phyloP scores from a whole-genome alignment of 495 filamentous ascomycete genomes.

The Bryoglossum gracile region DNA sequence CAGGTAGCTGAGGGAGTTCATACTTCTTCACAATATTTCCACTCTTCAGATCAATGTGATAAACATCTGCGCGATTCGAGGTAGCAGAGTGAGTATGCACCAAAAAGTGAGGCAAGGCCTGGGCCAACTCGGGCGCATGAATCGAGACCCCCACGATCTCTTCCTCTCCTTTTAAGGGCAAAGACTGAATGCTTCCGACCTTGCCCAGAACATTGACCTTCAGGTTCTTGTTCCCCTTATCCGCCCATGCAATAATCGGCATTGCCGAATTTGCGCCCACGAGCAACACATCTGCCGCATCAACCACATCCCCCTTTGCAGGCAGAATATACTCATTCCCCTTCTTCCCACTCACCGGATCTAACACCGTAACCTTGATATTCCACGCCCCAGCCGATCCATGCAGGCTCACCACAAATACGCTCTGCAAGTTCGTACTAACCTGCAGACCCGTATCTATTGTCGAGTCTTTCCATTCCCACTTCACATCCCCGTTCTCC shows the following conservation, averaged over 20 bases:
- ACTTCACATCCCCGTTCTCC: conserved; percentile 63
- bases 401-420: conserved; percentile 73
- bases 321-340: conserved; percentile 57
- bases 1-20: conserved; percentile 58
- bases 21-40: conserved; percentile 64
- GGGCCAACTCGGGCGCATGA: conserved; percentile 62
- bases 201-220: conserved; percentile 82
- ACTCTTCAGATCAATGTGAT: conserved; percentile 67
- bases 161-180: conserved; percentile 38
- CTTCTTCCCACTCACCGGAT: conserved; percentile 61
- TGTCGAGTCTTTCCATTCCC: conserved; percentile 65
- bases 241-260: conserved; percentile 77
- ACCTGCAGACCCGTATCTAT: conserved; percentile 70
- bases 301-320: conserved; percentile 64
- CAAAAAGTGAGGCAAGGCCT: conserved; percentile 70
- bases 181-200: conserved; percentile 37
- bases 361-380: conserved; percentile 65
- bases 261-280: conserved; percentile 78
- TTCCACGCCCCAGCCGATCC: conserved; percentile 57
- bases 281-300: conserved; percentile 61
- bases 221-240: conserved; percentile 56
- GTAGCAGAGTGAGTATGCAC: conserved; percentile 69
- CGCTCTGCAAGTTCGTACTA: conserved; percentile 61
- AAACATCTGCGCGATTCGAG: conserved; percentile 78
- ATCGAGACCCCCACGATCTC: conserved; percentile 62